phyloP scores from a whole-genome alignment of 805 yeast genomes.

The Lipomyces japonicus region DNA sequence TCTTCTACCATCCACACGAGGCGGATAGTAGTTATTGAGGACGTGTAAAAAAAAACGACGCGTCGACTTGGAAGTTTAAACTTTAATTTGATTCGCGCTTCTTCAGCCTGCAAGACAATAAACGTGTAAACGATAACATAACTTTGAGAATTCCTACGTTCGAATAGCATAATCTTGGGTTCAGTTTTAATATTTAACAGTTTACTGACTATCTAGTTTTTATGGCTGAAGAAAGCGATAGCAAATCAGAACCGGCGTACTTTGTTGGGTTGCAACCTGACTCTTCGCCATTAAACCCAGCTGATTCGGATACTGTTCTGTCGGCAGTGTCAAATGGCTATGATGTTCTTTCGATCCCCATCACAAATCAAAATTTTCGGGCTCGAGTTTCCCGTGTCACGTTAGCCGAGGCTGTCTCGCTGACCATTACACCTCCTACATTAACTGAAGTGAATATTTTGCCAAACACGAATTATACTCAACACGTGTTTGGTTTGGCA shows the following conservation, averaged over 20 bases:
- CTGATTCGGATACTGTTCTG: slow-evolving; percentile 7
- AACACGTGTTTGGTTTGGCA: slow-evolving; percentile 46
- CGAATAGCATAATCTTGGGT: too few species aligned
- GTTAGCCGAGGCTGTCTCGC: not conserved
- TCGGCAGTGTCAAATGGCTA: slow-evolving; percentile 17
- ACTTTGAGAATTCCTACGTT: too few species aligned
- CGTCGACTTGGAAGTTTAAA: too few species aligned
- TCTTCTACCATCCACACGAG: too few species aligned
- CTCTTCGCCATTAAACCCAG: not conserved
- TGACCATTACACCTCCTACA: slow-evolving; percentile 11
- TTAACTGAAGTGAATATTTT: slow-evolving; percentile 15
- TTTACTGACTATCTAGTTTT: too few species aligned
- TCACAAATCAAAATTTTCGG: slow-evolving; percentile 16
- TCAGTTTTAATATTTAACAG: too few species aligned
- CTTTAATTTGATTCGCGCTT: too few species aligned
- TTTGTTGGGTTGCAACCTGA: slow-evolving; percentile 21
- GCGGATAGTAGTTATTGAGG: too few species aligned
- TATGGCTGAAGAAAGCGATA: too few species aligned
- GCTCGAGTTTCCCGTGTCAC: slow-evolving; percentile 14
- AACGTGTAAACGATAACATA: too few species aligned
- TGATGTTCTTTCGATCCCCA: slow-evolving; percentile 16
- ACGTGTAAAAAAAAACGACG: too few species aligned
- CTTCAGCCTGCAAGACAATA: too few species aligned
- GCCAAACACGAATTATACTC: slow-evolving; percentile 11
- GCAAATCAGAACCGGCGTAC: not conserved